Percentiles rank a stretch among this genome's conserved stretches.
These are phyloP conservation scores for Circinella umbellata DNA, from an alignment of 371 early-diverging fungal genomes.

Conservation along the genomic window DNA sequence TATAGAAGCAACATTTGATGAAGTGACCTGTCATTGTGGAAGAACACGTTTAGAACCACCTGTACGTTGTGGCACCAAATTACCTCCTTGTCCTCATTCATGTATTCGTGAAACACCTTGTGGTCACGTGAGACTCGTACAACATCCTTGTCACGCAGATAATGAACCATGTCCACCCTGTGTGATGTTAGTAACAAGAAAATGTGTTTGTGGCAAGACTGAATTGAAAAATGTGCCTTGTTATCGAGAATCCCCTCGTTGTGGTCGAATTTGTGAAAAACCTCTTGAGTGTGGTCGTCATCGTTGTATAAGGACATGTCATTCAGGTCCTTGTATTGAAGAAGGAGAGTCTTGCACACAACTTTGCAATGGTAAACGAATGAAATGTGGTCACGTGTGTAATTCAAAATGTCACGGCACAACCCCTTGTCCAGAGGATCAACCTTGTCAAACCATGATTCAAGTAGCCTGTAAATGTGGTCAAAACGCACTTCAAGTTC, in stretches of 20 bases:
- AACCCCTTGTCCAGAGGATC: conserved; percentile 63
- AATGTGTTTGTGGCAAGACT: conserved; percentile 76
- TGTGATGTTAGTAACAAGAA: conserved; percentile 61
- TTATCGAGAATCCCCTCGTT: conserved; percentile 69
- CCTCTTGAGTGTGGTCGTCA: conserved; percentile 72
- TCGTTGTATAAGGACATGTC: conserved; percentile 74
- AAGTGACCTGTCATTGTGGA: conserved; percentile 77
- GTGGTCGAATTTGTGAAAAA: conserved; percentile 72
- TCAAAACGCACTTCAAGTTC: conserved; percentile 54
- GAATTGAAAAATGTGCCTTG: conserved; percentile 76
- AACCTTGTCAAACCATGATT: conserved; percentile 59
- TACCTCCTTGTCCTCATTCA: conserved; percentile 70
- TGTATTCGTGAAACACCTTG: conserved; percentile 72
- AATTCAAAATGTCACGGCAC: conserved; percentile 66
- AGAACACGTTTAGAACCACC: conserved; percentile 76
- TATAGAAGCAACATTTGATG: conserved; percentile 65
- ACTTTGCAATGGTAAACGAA: conserved; percentile 64
- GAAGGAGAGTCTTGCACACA: conserved; percentile 61
- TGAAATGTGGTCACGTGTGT: conserved; percentile 77
- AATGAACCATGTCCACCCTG: conserved; percentile 80
- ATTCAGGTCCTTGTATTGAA: conserved; percentile 66
- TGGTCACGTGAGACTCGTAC: conserved; percentile 68
- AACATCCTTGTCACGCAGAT: conserved; percentile 80
- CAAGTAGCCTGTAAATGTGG: conserved; percentile 77
- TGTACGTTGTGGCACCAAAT: conserved; percentile 71